phyloP scores from a whole-genome alignment of 495 filamentous ascomycete species.

The Hypoxylon crocopeplum region DNA sequence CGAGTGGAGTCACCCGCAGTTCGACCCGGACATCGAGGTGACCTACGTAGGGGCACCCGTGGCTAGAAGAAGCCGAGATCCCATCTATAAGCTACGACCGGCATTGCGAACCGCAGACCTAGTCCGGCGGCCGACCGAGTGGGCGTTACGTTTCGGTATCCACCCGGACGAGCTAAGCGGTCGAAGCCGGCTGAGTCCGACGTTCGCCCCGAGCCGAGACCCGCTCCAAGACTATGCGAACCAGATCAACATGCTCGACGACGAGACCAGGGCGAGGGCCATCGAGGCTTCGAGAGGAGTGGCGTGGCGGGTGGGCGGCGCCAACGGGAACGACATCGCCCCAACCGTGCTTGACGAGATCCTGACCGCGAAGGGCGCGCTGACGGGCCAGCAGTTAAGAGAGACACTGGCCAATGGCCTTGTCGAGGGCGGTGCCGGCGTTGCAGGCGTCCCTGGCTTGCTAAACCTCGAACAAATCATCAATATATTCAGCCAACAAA shows the following conservation, averaged over 20 bases:
- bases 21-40: conserved; percentile 1
- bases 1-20: conserved; percentile 40
- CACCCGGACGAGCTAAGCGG: conserved; percentile 35
- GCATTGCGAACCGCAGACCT: conserved; percentile 37
- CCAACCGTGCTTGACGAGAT: conserved; percentile 14
- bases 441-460: too few relatives aligned
- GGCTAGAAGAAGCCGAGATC: conserved; percentile 16
- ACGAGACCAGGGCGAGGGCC: not conserved
- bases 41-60: not conserved
- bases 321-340: conserved; percentile 10
- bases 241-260: conserved; percentile 24
- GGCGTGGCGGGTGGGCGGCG: not conserved
- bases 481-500: not conserved
- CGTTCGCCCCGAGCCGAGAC: conserved; percentile 32
- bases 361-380: not conserved
- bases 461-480: conserved; percentile 5
- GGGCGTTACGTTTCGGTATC: conserved; percentile 45
- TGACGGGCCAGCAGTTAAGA: conserved; percentile 1
- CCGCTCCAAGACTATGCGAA: conserved; percentile 19
- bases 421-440: not conserved
- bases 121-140: conserved; percentile 37
- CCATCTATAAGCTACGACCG: conserved; percentile 31
- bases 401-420: conserved; percentile 8
- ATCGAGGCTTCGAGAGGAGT: not conserved
- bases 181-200: conserved; percentile 46